Evolutionary conservation across 306 rosid species (phyloP).

Genomic region (Trifolium dubium): DNA sequence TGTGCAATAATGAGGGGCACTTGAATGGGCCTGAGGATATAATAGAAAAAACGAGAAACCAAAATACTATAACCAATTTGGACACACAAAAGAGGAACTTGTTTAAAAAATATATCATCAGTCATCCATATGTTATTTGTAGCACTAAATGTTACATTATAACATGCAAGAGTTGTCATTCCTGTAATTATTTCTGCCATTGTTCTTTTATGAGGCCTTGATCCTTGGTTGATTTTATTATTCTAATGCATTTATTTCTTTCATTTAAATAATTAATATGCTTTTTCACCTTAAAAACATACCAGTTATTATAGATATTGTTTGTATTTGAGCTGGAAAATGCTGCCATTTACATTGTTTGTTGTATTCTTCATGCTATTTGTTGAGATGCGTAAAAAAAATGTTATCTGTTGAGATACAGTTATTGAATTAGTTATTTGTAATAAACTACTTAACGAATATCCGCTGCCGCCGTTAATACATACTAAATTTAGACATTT

Average conservation of each 20-base stretch:
- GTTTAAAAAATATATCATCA: not conserved
- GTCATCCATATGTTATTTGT: constrained; percentile 35
- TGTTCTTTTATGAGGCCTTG: not conserved
- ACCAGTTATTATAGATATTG: not conserved
- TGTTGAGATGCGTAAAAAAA: no score
- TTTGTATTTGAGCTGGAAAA: constrained; percentile 1
- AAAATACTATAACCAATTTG: constrained; percentile 34
- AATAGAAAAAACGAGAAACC: constrained; percentile 5
- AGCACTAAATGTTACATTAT: not conserved
- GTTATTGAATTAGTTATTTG: not conserved
- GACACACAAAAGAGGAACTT: constrained; percentile 34
- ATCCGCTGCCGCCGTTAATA: not conserved
- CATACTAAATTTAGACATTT: not conserved
- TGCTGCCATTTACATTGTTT: not conserved
- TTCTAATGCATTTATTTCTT: not conserved
- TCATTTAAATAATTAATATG: not conserved
- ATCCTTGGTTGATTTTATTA: not conserved
- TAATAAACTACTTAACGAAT: not conserved
- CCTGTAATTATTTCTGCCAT: not conserved
- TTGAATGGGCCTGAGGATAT: constrained; percentile 6
- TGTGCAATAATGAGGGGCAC: constrained; percentile 29
- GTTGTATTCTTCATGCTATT: not conserved
- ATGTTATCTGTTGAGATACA: not conserved
- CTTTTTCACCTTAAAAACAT: not conserved
- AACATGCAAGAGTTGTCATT: constrained; percentile 16